Evolutionary conservation across 257 asterid species (phyloP), one percentile per base, ranked within the genome.

Genomic region (Cynanchum wilfordii): DNA sequence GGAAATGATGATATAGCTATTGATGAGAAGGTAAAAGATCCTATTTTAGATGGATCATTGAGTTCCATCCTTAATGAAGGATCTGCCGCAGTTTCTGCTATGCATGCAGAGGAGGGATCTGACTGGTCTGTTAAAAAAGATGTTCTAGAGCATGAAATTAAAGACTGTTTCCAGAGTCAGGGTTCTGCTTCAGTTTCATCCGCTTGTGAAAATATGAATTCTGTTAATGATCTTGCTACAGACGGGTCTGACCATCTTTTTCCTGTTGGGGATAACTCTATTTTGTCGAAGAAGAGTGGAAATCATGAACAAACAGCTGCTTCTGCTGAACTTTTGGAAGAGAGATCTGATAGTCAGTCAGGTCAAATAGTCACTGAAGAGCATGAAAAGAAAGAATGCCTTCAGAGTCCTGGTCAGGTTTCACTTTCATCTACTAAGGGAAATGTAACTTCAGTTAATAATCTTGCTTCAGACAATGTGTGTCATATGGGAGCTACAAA

Each of bases 1-100:
- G 84, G 74, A 73, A 74, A 50, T 55, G 80, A 79, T 55, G 59
- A 52, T 68, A 67, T 20, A 40, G 30, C 51, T 45, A 60, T 76
- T 78, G 82, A 71, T 69, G 72, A 62, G 69, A 29, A 25, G 7
- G 50, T 36, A 44, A 66, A 66, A 55, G 66, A 59, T 66, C 30
- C 70, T 54, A 24, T 22, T 24, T 15, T 66, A 6, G 73, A 67
- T 57, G 74, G 73, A 68, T 38, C 64, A 42, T 17, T 55, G 38
- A 66, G n/a, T 19, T 33, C 50, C 17, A 7, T 64, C 50, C 8
- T 19, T 13, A 36, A 36, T 19, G 29, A 64, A 36, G 69, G 15
- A 36, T 19, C 67, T 64, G 65, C 40, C 36, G 71, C 70, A 74
- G 30, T 76, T 49, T 16, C 30, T 74, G 52, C 68, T 71, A 75